Evolutionary conservation across 257 asterid genomes (phyloP), one percentile per base, ranked within the genome.

Genomic region (Nicotiana knightiana): DNA sequence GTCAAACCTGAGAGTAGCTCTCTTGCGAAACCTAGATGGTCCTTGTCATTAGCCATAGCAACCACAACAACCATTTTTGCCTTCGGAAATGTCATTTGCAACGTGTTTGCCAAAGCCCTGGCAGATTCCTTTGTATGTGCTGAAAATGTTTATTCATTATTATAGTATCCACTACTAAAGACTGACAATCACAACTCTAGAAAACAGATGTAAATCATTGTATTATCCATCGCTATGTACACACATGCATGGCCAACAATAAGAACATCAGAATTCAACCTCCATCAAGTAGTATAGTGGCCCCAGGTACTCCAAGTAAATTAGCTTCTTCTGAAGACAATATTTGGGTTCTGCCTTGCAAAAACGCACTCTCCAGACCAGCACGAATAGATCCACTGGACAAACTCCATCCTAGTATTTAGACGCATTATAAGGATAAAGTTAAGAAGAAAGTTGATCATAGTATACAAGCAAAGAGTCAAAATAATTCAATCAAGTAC

Each of bases 111-210:
- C 88, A 96, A 89, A 57, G 98, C 97, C 85, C 84, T 86, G 70
- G 97, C 98, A 70, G 99, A 96, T 82, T 96, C 98, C 87, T 91
- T 96, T 43, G 99, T 96, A 87, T 96, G 99, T 67, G 99, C 97
- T 96, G 97, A 83, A 86, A 83, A 85, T 70, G 32, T 78, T 80
- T 24, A 46, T 71, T 70, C 12, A 9, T 46, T 71, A 71, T 48
- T 32, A 71, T 33, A 66, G 66, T 61, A 24, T 75, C 82, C 65
- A 64, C 59, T 21, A 10, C 13, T 16, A 59, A 48, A 67, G 37
- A 63, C 37, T 30, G 53, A 57, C 35, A 64, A 71, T 43, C 13
- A 71, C 66, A 59, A 75, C 26, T 21, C 48, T 80, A 9, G 53
- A 15, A 78, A 18, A 63, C 39, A 68, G 66, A 71, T 46, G 13